Evolutionary conservation across 148 eudicot species (phyloP).

Genomic region (Mesembryanthemum crystallinum): DNA sequence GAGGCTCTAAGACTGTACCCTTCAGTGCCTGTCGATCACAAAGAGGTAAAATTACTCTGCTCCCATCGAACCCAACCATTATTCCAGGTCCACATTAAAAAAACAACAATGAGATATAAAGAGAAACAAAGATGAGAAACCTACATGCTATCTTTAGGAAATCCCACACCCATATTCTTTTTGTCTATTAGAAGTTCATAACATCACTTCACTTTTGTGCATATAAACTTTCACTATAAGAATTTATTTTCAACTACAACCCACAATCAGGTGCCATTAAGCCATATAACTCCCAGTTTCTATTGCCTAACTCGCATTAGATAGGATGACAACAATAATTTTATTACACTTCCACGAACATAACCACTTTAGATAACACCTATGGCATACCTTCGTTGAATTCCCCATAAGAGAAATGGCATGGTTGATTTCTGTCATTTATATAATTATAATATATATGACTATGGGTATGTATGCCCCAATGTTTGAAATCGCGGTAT

Average conservation of each 20-base stretch:
- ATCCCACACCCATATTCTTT: background rate
- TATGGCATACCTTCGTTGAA: background rate
- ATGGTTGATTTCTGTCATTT: too few relatives aligned
- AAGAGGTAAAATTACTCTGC: slow-evolving; percentile 56
- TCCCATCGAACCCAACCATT: background rate
- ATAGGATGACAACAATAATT: background rate
- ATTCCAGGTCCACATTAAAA: background rate
- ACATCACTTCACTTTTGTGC: too few relatives aligned
- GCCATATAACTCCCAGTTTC: background rate
- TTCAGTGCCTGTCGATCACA: slow-evolving; percentile 95
- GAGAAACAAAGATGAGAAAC: background rate
- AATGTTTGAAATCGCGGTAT: too few relatives aligned
- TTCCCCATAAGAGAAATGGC: background rate
- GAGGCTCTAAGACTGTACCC: slow-evolving; percentile 93
- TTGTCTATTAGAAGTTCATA: too few relatives aligned
- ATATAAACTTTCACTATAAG: too few relatives aligned
- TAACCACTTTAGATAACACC: background rate
- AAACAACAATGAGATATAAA: background rate
- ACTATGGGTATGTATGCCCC: too few relatives aligned
- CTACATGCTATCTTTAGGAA: too few relatives aligned
- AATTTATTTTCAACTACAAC: too few relatives aligned
- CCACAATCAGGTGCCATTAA: too few relatives aligned
- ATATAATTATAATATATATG: too few relatives aligned
- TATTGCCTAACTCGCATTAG: background rate
- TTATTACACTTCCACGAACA: background rate